Evolutionary conservation across 352 stramenopile genomes (phyloP).

Genomic region (Globisporangium camurandrum): DNA sequence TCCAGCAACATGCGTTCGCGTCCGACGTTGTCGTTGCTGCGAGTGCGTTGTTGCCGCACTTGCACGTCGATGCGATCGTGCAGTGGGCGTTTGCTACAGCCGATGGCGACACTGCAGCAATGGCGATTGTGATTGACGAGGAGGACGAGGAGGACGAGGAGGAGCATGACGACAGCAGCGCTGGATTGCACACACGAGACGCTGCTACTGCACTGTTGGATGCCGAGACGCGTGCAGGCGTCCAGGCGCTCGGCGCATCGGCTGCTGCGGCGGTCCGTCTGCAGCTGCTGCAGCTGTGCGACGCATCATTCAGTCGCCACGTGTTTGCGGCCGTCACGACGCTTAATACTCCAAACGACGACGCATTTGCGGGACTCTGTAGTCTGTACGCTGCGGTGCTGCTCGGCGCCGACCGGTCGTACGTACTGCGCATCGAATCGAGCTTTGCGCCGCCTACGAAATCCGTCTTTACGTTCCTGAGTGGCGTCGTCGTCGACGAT

Average conservation of each 20-base stretch:
- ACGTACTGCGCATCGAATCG: slow-evolving; percentile 37
- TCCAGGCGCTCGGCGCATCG: slow-evolving; percentile 1
- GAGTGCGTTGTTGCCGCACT: slow-evolving; percentile 16
- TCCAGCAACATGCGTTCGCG: slow-evolving; percentile 19
- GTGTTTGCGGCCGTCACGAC: slow-evolving; percentile 20
- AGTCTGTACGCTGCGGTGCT: slow-evolving; percentile 31
- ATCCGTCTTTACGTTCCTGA: slow-evolving; percentile 43
- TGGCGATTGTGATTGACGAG: slow-evolving; percentile 21
- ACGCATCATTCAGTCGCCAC: slow-evolving; percentile 20
- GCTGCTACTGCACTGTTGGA: no score
- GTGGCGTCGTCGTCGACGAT: slow-evolving; percentile 34
- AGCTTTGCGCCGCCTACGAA: slow-evolving; percentile 35
- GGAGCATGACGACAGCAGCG: no score
- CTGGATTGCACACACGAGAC: no score
- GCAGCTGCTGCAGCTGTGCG: slow-evolving; percentile 15
- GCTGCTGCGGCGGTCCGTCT: slow-evolving; percentile 4
- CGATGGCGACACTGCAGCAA: slow-evolving; percentile 5
- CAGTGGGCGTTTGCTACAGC: slow-evolving; percentile 22
- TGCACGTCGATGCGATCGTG: slow-evolving; percentile 22
- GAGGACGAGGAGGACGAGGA: slow-evolving; percentile 11
- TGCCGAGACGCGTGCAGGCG: background rate
- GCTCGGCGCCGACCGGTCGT: slow-evolving; percentile 26
- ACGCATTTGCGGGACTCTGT: slow-evolving; percentile 22
- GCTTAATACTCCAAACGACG: background rate
- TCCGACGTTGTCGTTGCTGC: slow-evolving; percentile 14